phyloP scores from a whole-genome alignment of 163 green algal species.

The Prototheca wickerhamii region DNA sequence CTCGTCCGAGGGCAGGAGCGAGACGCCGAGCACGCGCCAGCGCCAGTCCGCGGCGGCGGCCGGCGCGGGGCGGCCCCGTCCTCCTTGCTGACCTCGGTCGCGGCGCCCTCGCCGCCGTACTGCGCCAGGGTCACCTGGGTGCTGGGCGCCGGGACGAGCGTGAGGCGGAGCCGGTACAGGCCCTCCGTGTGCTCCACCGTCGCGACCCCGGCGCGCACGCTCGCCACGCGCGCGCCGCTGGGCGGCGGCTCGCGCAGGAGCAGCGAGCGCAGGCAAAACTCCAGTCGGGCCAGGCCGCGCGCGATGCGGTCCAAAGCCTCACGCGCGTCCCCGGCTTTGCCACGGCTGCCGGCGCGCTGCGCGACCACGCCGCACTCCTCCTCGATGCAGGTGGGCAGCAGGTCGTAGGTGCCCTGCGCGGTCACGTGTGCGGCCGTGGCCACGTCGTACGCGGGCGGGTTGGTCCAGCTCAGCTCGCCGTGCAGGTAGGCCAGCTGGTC shows the following conservation, averaged over 20 bases:
- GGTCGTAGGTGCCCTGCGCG: slow-evolving; percentile 4
- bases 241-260: slow-evolving; percentile 8
- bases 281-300: too few species aligned
- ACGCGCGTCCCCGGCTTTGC: slow-evolving; percentile 10
- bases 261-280: background rate
- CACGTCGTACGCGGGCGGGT: slow-evolving; percentile 34
- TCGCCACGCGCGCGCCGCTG: slow-evolving; percentile 11
- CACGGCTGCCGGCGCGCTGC: background rate
- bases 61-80: background rate
- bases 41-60: slow-evolving; percentile 4
- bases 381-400: slow-evolving; percentile 23
- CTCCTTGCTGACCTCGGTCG: background rate
- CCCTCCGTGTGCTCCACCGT: background rate
- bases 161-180: slow-evolving; percentile 18
- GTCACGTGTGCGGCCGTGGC: slow-evolving; percentile 28
- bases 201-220: slow-evolving; percentile 3
- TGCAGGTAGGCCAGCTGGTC: slow-evolving; percentile 39
- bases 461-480: slow-evolving; percentile 19
- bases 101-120: slow-evolving; percentile 10
- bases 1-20: background rate
- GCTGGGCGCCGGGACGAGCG: slow-evolving; percentile 21
- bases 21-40: background rate
- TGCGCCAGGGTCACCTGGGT: slow-evolving; percentile 18
- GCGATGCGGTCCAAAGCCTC: too few species aligned
- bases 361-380: background rate